These are phyloP conservation scores for Lactarius psammicola DNA, from an alignment of 768 basidiomycete genomes.

Conservation along the genomic window DNA sequence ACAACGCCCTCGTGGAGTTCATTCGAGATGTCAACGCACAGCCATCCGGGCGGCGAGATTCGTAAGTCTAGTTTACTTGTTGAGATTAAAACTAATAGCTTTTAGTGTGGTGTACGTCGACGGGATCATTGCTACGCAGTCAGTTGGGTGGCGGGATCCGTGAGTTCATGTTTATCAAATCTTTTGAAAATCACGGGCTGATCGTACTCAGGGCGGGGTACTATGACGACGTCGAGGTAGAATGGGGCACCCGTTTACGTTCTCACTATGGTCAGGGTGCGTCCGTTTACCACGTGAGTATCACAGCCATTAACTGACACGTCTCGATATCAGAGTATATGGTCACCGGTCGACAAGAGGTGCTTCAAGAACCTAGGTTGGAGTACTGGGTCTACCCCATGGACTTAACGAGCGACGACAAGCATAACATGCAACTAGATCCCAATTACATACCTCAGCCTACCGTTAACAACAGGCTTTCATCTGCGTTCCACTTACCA, in stretches of 20 bases:
- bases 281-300: background rate
- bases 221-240: background rate
- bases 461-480: slow-evolving; percentile 10
- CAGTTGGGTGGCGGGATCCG: slow-evolving; percentile 5
- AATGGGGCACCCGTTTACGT: background rate
- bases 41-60: background rate
- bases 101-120: slow-evolving; percentile 8
- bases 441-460: slow-evolving; percentile 18
- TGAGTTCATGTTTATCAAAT: background rate
- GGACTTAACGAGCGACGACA: slow-evolving; percentile 17
- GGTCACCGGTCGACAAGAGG: slow-evolving; percentile 11
- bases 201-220: background rate
- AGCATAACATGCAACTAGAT: slow-evolving; percentile 21
- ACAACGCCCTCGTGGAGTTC: background rate
- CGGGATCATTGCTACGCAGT: background rate
- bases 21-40: slow-evolving; percentile 18
- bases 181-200: background rate
- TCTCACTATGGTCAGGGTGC: slow-evolving; percentile 12
- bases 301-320: background rate
- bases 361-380: slow-evolving; percentile 4
- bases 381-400: slow-evolving; percentile 6
- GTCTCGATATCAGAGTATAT: slow-evolving; percentile 10
- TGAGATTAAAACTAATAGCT: background rate
- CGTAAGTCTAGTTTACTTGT: slow-evolving; percentile 5
- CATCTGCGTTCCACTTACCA: slow-evolving; percentile 9